A percentile compares a stretch with the other conserved stretches of the same genome.
phyloP scores from a whole-genome alignment of 2,329 filamentous ascomycete genomes.

The Pseudophaeomoniella oleicola region DNA sequence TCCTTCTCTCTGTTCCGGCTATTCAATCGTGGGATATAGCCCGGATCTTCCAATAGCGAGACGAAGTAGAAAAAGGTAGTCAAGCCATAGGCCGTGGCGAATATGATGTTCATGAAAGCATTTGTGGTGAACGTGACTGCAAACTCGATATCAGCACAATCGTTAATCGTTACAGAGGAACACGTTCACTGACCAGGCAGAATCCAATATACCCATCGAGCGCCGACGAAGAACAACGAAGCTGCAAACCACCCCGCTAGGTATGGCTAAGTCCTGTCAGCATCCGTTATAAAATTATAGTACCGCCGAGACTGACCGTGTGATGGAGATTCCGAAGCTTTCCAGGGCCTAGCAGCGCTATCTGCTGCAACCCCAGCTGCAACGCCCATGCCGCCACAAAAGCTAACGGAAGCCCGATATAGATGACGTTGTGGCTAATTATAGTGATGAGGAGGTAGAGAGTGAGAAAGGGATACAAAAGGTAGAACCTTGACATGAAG shows the following conservation, averaged over 20 bases:
- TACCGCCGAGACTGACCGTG: slow-evolving; percentile 5
- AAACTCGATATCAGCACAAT: too few species aligned
- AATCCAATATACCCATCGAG: slow-evolving; percentile 61
- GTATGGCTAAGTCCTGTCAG: slow-evolving; percentile 51
- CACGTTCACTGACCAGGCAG: slow-evolving; percentile 53
- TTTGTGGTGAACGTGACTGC: slow-evolving; percentile 50
- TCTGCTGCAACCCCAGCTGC: not conserved
- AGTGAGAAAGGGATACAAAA: slow-evolving; percentile 72
- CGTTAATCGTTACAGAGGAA: too few species aligned
- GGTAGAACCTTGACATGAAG: slow-evolving; percentile 75
- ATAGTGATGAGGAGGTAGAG: slow-evolving; percentile 58
- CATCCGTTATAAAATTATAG: slow-evolving; percentile 2
- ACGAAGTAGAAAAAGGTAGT: slow-evolving; percentile 77
- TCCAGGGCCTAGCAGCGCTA: slow-evolving; percentile 27
- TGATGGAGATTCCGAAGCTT: not conserved
- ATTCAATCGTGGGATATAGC: slow-evolving; percentile 79
- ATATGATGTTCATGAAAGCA: slow-evolving; percentile 65
- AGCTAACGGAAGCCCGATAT: slow-evolving; percentile 59
- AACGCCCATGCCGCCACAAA: slow-evolving; percentile 43
- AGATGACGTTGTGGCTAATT: slow-evolving; percentile 59
- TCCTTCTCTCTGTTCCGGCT: slow-evolving; percentile 82
- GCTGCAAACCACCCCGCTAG: slow-evolving; percentile 85
- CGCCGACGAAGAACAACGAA: slow-evolving; percentile 65
- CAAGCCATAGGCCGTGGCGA: slow-evolving; percentile 47
- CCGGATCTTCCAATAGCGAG: slow-evolving; percentile 78